Evolutionary conservation across 768 basidiomycete genomes (phyloP).

Genomic region (Mycena filopes): DNA sequence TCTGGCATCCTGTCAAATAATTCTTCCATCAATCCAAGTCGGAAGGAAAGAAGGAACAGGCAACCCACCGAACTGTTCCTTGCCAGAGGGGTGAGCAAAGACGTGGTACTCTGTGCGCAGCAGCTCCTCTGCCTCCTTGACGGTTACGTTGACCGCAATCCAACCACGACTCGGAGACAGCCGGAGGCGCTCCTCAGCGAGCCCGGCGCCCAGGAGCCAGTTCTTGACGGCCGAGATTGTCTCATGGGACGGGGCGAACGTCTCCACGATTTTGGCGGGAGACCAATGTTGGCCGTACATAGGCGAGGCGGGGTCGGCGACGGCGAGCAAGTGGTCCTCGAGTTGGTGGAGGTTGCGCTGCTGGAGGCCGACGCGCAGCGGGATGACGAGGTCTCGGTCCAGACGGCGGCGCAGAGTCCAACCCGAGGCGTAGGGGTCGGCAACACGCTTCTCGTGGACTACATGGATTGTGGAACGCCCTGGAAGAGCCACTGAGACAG

Average conservation of each 20-base stretch:
- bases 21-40: not conserved
- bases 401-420: slow-evolving; percentile 47
- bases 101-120: slow-evolving; percentile 54
- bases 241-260: slow-evolving; percentile 52
- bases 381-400: slow-evolving; percentile 45
- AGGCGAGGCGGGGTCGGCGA: slow-evolving; percentile 56
- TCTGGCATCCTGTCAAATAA: slow-evolving; percentile 46
- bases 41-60: slow-evolving; percentile 6
- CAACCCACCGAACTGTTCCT: slow-evolving; percentile 51
- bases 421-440: slow-evolving; percentile 37
- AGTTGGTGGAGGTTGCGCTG: slow-evolving; percentile 54
- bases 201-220: slow-evolving; percentile 53
- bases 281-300: slow-evolving; percentile 61
- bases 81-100: slow-evolving; percentile 51
- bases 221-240: slow-evolving; percentile 49
- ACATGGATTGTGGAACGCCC: slow-evolving; percentile 26
- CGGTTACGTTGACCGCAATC: slow-evolving; percentile 52
- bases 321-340: slow-evolving; percentile 52
- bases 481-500: slow-evolving; percentile 5
- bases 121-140: slow-evolving; percentile 55
- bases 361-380: slow-evolving; percentile 56
- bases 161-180: slow-evolving; percentile 48
- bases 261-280: slow-evolving; percentile 48
- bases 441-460: slow-evolving; percentile 52
- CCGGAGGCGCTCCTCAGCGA: slow-evolving; percentile 46